Evolutionary conservation across 2,329 filamentous ascomycete genomes (phyloP), one percentile per base, ranked within the genome.

Genomic region (Beauveria asiatica): DNA sequence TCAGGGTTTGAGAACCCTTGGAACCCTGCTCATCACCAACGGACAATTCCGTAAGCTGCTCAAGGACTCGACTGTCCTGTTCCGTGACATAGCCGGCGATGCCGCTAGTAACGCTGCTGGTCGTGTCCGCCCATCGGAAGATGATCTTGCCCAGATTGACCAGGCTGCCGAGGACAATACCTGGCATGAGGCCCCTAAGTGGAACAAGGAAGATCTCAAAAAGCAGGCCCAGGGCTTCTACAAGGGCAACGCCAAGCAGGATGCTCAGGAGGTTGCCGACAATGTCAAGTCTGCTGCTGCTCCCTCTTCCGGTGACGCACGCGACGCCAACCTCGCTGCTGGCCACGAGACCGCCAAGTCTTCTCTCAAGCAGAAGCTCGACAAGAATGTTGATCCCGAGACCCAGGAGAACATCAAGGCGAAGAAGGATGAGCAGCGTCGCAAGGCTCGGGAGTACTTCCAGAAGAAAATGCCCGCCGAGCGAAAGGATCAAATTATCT

Each of bases 31-130:
- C 67, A 88, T 97, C 69, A 96, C 92, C 68, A 99, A 99, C 68
- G 94, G 94, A 65, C 92, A 97, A 73, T 97, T 96, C 80, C 84
- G 92, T 67, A 96, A 96, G 78, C 56, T 62, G 41, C 16, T 96
- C 65, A 89, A 83, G 63, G 94, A 99, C 78, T 88, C 89, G 13
- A 83, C 83, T 27, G 79, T 93, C 41, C 81, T 99, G 10, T 73
- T 96, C 45, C 90, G 92, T 41, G 93, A 97, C 69, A 94, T 99
- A 70, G 91, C 89, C 62, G 90, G 92, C 57, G 94, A 99, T 74
- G 90, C 89, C 27, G 92, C 94, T 11, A 82, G 83, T 64, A 93
- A 89, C 69, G 88, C 88, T 7, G 91, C 92, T 60, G 79, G 79
- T 67, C 84, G 79, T 67, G 82, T 97, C 55, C 88, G 88, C 57